These are phyloP conservation scores for Arthroderma sp. DNA, from an alignment of 2,329 filamentous ascomycete species.

Conservation along the genomic window DNA sequence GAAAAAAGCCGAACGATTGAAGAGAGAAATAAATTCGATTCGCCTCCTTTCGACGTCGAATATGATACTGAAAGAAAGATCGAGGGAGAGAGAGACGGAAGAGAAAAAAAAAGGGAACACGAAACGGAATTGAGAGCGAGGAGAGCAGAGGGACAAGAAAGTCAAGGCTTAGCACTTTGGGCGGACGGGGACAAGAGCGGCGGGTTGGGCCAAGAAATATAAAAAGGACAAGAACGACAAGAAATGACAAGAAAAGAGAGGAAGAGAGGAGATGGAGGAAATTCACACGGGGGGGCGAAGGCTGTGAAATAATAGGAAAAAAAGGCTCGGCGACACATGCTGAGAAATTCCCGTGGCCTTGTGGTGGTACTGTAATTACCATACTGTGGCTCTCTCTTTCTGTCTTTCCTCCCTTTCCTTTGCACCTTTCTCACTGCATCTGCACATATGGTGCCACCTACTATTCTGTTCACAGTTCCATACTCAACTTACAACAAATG, in stretches of 20 bases:
- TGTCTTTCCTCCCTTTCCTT: not conserved
- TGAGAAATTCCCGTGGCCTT: too few relatives aligned
- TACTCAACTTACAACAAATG: too few relatives aligned
- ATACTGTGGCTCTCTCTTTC: not conserved
- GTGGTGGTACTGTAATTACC: too few relatives aligned
- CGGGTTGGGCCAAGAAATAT: slow-evolving; percentile 6
- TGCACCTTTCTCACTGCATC: not conserved
- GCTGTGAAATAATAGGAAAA: too few relatives aligned
- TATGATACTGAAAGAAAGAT: not conserved
- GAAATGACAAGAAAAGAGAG: not conserved
- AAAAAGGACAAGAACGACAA: too few relatives aligned
- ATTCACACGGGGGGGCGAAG: too few relatives aligned
- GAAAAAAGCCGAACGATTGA: not conserved
- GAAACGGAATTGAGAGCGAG: slow-evolving; percentile 1
- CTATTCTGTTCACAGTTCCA: too few relatives aligned
- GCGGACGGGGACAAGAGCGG: slow-evolving; percentile 11
- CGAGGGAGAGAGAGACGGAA: not conserved
- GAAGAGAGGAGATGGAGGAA: not conserved
- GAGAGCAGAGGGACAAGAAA: not conserved
- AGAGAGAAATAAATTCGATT: not conserved
- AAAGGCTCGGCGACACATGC: too few relatives aligned
- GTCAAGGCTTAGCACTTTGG: too few relatives aligned
- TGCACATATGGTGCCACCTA: too few relatives aligned
- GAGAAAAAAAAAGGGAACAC: slow-evolving; percentile 1
- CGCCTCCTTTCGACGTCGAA: not conserved